Evolutionary conservation across 139 green algal genomes (phyloP), one percentile per base, ranked within the genome.

Genomic region (Asterochloris sp.): DNA sequence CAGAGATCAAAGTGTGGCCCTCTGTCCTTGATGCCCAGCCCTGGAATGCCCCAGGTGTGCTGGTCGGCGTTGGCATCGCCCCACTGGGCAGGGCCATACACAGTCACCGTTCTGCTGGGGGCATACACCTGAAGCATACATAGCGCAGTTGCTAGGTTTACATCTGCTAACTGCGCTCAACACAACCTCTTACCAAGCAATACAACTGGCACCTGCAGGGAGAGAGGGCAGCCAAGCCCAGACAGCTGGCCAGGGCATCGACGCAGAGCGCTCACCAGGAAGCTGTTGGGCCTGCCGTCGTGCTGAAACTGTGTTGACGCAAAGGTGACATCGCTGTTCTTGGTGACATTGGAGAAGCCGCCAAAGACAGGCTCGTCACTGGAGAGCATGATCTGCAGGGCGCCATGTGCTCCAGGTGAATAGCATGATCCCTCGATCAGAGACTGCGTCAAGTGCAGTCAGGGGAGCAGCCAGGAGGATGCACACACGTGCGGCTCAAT

Each of bases 331-430:
- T 96, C 85, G 10, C 86, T 87, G 69, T 96, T 89, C 91, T 97
- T 97, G 87, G 83, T 95, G 17, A 93, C 86, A 79, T 98, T 98
- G 60, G 86, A 81, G 82, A 85, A 97, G 61, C 95, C 95, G 28
- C 94, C 94, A 91, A 98, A 98, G 38, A 96, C 91, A 76, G 88
- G 86, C 90, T 98, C 95, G 78, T 98, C 95, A 73, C 82, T 91
- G 4, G 87, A 93, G 64, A 98, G 91, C 80, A 92, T 86, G 23
- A 97, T 86, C 89, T 93, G 87, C 69, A 83, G 67, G 17, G 26
- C 17, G 27, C 62, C 38, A 81, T 69, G 21, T 54, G 12, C 19
- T 0, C 19, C n/a, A 47, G 13, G 21, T 47, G 60, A 69, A 29
- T 8, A 54, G 6, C 38, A 54, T 54, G 38, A 2, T 54, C 38